Percentiles rank a stretch among this genome's conserved stretches.
Evolutionary conservation across 345 rosid genomes (phyloP).

Genomic region (Corchorus capsularis): DNA sequence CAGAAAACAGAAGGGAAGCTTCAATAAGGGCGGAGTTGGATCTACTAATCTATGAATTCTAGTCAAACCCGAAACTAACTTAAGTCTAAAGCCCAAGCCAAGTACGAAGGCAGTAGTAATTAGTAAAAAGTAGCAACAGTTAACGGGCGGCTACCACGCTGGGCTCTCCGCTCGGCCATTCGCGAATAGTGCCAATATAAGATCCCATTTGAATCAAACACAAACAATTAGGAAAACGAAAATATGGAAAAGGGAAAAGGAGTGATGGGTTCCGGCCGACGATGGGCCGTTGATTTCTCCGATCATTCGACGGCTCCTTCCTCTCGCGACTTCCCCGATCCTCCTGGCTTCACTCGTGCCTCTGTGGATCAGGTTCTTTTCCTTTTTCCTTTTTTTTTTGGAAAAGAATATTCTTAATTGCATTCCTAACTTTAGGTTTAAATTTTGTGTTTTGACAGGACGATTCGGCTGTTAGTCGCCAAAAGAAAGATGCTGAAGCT

Average conservation of each 20-base stretch:
- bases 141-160: no score
- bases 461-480: conserved; percentile 75
- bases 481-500: conserved; percentile 98
- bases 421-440: not conserved
- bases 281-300: conserved; percentile 98
- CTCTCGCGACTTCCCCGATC: conserved; percentile 90
- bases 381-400: not conserved
- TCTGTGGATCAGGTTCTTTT: conserved; percentile 75
- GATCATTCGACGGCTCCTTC: conserved; percentile 78
- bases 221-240: no score
- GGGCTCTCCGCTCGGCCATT: no score
- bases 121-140: no score
- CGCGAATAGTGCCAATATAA: no score
- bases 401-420: not conserved
- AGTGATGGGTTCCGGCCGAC: conserved; percentile 89
- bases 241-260: conserved; percentile 96
- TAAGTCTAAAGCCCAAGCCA: not conserved
- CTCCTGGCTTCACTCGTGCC: conserved; percentile 89
- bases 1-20: no score
- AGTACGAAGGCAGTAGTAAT: no score
- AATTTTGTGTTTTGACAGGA: conserved; percentile 48
- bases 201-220: no score
- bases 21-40: no score
- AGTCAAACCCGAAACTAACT: not conserved
- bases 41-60: not conserved